Evolutionary conservation across 169 alveolate genomes (phyloP), one percentile per base, ranked within the genome.

Genomic region (Eimeria praecox): DNA sequence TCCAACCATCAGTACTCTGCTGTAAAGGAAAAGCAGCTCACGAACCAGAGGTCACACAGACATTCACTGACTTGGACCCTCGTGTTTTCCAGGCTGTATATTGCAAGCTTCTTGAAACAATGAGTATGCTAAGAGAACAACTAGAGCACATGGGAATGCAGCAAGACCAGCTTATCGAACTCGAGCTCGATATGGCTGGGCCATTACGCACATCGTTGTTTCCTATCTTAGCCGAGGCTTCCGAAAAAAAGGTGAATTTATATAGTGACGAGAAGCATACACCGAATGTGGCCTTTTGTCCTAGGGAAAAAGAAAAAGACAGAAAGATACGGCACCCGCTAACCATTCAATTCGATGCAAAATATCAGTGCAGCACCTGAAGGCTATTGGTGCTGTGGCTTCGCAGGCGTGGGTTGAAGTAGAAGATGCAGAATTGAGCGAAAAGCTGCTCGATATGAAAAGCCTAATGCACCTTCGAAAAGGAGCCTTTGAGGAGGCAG

Each of bases 61-160:
- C 87, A 42, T 69, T 56, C 27, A 54, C 87, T 14, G 95, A 92
- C 54, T 35, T 92, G 83, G 95, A 92, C 38, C 95, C 95, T 10
- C 95, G 95, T 54, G 92, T 80, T 27, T 92, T 92, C 86, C 95
- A 92, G 40, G 95, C 95, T 4, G 71, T 75, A 4, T 92, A 92
- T 62, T 40, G 75, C 77, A 85, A 92, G 73, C 91, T 92, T 78
- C 92, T 92, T 59, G 73, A 77, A 75, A 56, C 73, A 27, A 83
- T 83, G 91, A 10, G 30, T 83, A 83, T 35, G 66, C 66, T 83
- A 27, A 52, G 1, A 44, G 71, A 52, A 12, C 66, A 83, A 35
- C 91, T 83, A 27, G 54, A 83, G 54, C 73, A 49, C 91, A 44
- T 83, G 73, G 75, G 91, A 27, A 22, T 52, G 44, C 73, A 83